Evolutionary conservation across 2,329 filamentous ascomycete genomes (phyloP).

Genomic region (Zymoseptoria passerinii): DNA sequence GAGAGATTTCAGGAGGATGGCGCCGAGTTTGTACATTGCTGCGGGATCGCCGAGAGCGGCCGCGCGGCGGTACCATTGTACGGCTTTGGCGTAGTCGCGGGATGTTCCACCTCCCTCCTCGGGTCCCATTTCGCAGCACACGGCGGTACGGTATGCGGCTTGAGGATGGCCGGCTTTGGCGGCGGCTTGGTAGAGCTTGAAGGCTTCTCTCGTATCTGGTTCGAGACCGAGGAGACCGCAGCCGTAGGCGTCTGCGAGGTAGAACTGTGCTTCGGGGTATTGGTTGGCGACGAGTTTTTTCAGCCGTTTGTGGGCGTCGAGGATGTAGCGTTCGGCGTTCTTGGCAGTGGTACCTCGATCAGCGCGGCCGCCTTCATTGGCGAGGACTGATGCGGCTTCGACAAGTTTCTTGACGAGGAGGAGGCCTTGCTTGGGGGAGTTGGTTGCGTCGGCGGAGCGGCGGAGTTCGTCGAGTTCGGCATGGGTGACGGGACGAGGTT

Average conservation of each 20-base stretch:
- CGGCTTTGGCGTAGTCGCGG: slow-evolving; percentile 83
- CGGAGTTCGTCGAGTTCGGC: slow-evolving; percentile 71
- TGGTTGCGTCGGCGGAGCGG: slow-evolving; percentile 58
- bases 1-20: slow-evolving; percentile 88
- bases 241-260: slow-evolving; percentile 81
- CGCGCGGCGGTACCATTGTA: slow-evolving; percentile 96
- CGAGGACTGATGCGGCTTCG: slow-evolving; percentile 72
- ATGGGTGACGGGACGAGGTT: slow-evolving; percentile 55
- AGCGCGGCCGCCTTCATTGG: slow-evolving; percentile 64
- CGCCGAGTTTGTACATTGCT: slow-evolving; percentile 97
- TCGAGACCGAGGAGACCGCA: slow-evolving; percentile 71
- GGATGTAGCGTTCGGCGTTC: slow-evolving; percentile 70
- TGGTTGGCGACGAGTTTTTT: slow-evolving; percentile 73
- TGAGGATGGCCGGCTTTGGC: slow-evolving; percentile 81
- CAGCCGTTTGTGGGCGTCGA: slow-evolving; percentile 81
- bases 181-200: slow-evolving; percentile 84
- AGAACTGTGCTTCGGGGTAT: slow-evolving; percentile 85
- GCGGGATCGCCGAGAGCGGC: slow-evolving; percentile 83
- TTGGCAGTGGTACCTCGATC: slow-evolving; percentile 56
- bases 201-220: slow-evolving; percentile 83
- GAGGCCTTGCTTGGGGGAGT: slow-evolving; percentile 64
- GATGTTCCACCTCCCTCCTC: slow-evolving; percentile 91
- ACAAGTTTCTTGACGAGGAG: slow-evolving; percentile 73
- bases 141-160: slow-evolving; percentile 86
- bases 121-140: slow-evolving; percentile 92